Percentiles rank a stretch among this genome's conserved stretches.
These are phyloP conservation scores for Trichoderma reesei DNA, from an alignment of 495 filamentous ascomycete genomes.

Conservation along the genomic window DNA sequence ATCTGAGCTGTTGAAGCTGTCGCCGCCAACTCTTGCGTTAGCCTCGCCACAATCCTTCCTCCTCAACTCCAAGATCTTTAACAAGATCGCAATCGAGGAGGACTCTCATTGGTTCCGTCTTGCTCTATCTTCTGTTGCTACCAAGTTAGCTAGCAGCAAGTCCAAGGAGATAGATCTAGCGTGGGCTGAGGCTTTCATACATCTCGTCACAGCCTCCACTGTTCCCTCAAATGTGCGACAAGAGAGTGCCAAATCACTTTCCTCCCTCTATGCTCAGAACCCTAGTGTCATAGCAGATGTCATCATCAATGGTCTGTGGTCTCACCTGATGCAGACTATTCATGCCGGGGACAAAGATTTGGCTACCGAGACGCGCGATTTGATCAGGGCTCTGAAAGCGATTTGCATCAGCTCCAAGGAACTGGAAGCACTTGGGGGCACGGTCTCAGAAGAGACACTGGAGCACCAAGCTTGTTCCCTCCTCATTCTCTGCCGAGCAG, in stretches of 20 bases:
- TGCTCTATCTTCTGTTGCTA: slow-evolving; percentile 53
- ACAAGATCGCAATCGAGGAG: slow-evolving; percentile 59
- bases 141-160: slow-evolving; percentile 23
- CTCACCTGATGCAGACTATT: slow-evolving; percentile 54
- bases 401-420: slow-evolving; percentile 50
- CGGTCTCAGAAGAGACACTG: slow-evolving; percentile 32
- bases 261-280: slow-evolving; percentile 45
- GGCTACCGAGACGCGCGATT: slow-evolving; percentile 50
- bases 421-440: slow-evolving; percentile 26
- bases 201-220: slow-evolving; percentile 51
- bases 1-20: slow-evolving; percentile 39
- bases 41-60: slow-evolving; percentile 63
- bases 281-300: slow-evolving; percentile 45
- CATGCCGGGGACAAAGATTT: slow-evolving; percentile 68
- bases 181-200: slow-evolving; percentile 80
- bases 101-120: slow-evolving; percentile 70
- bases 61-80: slow-evolving; percentile 72
- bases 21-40: slow-evolving; percentile 53
- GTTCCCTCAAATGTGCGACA: slow-evolving; percentile 50
- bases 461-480: slow-evolving; percentile 60
- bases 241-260: slow-evolving; percentile 47
- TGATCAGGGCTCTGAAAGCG: slow-evolving; percentile 56
- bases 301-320: slow-evolving; percentile 68
- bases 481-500: slow-evolving; percentile 65
- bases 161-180: slow-evolving; percentile 31